Evolutionary conservation across 2,329 filamentous ascomycete genomes (phyloP), one percentile per base, ranked within the genome.

Genomic region (Cladosporium austrohemisphaericum): DNA sequence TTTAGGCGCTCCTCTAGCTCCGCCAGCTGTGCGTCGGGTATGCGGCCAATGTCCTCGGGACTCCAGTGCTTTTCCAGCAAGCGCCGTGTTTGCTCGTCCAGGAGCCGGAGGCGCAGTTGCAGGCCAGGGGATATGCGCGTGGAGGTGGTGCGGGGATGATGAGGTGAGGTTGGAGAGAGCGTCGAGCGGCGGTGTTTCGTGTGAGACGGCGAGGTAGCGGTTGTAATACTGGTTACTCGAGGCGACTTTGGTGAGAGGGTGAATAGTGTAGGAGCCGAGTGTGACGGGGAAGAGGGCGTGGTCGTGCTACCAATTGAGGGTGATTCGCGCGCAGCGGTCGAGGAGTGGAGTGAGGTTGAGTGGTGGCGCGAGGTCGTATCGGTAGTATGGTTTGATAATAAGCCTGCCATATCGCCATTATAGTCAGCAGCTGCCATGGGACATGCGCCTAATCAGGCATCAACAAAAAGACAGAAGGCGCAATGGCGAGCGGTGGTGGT

Each of bases 1-100:
- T 38, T 26, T 52, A 80, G 79, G 57, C 80, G 74, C 32, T 47
- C 16, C 70, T 90, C 85, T 60, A 89, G 77, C 61, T 82, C 76
- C 57, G 81, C 78, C 51, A 89, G 75, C 60, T 88, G 84, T 56
- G 83, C 75, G 67, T 88, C 82, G 59, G 85, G 76, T 48, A 89
- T 80, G 52, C 85, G 81, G 57, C 85, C 85, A 60, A 88, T 75
- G 61, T 71, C 69, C 43, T 79, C 76, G 8, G 53, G 52, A 26
- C 49, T 49, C 40, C 52, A 26, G 28, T 52, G 53, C 36, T 55
- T 56, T 19, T 52, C 54, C 68, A 59, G 66, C 50, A 78, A 54
- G 57, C 56, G 58, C 53, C 55, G 60, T 50, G 65, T 61, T 51
- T 63, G 61, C 36, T 56, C 53, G 61, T 71, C 68, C 50, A 75